These are phyloP conservation scores for Leishmania guyanensis DNA, from an alignment of 208 protist genomes.

Conservation along the genomic window DNA sequence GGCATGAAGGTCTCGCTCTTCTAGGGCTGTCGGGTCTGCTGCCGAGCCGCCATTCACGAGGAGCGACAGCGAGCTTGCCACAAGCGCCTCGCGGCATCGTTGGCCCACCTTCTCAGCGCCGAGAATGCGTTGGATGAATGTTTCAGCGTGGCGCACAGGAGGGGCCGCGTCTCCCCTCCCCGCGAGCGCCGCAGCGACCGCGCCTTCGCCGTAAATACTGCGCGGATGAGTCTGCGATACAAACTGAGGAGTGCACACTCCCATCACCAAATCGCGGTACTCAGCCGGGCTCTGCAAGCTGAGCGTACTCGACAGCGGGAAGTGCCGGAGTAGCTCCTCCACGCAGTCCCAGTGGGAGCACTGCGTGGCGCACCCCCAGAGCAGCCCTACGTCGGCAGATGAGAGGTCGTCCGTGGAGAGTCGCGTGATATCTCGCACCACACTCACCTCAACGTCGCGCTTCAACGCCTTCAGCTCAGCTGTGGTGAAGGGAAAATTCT, in stretches of 20 bases:
- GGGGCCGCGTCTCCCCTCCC: neutral
- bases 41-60: neutral
- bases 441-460: constrained; percentile 21
- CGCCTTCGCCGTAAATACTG: neutral
- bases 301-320: constrained; percentile 40
- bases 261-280: constrained; percentile 38
- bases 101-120: neutral
- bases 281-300: constrained; percentile 34
- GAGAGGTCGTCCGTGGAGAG: constrained; percentile 27
- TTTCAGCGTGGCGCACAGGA: neutral
- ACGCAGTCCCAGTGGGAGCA: constrained; percentile 38
- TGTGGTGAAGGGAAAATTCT: constrained; percentile 42
- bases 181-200: neutral
- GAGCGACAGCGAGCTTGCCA: neutral
- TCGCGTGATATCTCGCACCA: constrained; percentile 34
- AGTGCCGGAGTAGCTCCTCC: constrained; percentile 38
- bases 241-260: constrained; percentile 27
- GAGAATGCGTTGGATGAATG: neutral
- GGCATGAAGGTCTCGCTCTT: constrained; percentile 15
- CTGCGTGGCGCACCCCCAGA: constrained; percentile 50
- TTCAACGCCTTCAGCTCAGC: constrained; percentile 14
- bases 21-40: neutral
- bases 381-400: constrained; percentile 22
- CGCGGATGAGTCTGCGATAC: neutral
- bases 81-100: constrained; percentile 25